phyloP scores from a whole-genome alignment of 2,329 filamentous ascomycete genomes.

The Pseudocercospora musae region DNA sequence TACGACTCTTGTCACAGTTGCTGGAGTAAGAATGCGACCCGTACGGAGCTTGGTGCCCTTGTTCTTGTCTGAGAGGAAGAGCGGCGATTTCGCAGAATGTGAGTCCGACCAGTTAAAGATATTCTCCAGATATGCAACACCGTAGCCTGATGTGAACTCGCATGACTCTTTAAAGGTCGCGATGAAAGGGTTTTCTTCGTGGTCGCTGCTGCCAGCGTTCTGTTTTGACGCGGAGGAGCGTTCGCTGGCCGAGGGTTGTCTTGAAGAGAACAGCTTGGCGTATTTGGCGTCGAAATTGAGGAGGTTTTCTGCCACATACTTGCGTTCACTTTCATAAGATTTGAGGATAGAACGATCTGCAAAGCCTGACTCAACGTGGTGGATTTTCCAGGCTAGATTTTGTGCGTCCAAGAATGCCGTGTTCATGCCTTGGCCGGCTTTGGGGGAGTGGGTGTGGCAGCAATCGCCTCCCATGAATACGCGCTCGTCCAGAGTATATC shows the following conservation, averaged over 20 bases:
- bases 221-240: slow-evolving; percentile 65
- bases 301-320: slow-evolving; percentile 77
- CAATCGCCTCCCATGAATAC: slow-evolving; percentile 65
- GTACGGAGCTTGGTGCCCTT: slow-evolving; percentile 62
- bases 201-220: slow-evolving; percentile 29
- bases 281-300: slow-evolving; percentile 86
- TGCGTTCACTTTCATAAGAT: slow-evolving; percentile 85
- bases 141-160: slow-evolving; percentile 90
- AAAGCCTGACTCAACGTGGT: slow-evolving; percentile 81
- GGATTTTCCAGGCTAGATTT: slow-evolving; percentile 95
- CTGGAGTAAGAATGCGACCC: slow-evolving; percentile 72
- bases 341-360: slow-evolving; percentile 70
- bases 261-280: slow-evolving; percentile 81
- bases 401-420: slow-evolving; percentile 63
- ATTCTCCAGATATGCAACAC: slow-evolving; percentile 80
- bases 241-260: slow-evolving; percentile 68
- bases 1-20: slow-evolving; percentile 79
- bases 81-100: slow-evolving; percentile 67
- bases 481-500: slow-evolving; percentile 61
- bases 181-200: slow-evolving; percentile 73
- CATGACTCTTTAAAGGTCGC: slow-evolving; percentile 87
- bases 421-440: slow-evolving; percentile 64
- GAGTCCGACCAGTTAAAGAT: slow-evolving; percentile 74
- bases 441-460: slow-evolving; percentile 62
- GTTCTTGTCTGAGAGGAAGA: slow-evolving; percentile 60